Base-by-base conservation (phyloP, 2,329 filamentous ascomycete genomes). In the Cordyceps javanica region DNA sequence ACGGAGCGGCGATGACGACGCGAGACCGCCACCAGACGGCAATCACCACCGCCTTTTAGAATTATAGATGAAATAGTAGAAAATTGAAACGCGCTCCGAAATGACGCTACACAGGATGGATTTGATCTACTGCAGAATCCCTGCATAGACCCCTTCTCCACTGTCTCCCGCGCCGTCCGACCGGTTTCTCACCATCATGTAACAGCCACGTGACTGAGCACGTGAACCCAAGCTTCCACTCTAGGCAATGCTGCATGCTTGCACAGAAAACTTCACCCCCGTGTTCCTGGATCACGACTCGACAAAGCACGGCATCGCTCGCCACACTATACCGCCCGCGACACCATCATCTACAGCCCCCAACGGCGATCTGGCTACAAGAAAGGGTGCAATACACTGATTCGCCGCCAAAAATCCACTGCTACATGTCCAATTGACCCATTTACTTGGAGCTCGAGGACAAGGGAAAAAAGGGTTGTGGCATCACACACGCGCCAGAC, bases 191-290 rank as follows among this genome's bases (percentile, higher is more conserved):
- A n/a, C n/a, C n/a, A n/a, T n/a, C n/a, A n/a, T n/a, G n/a, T n/a
- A n/a, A n/a, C n/a, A n/a, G n/a, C n/a, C 55, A 58, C 55, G 55
- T 58, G 55, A 58, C 23, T 10, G 9, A 14, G n/a, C 55, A 58
- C 55, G 48, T 58, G 55, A 28, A 2, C n/a, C 1, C 10, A 23
- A 19, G 11, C 26, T 39, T 58, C 55, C 55, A 46, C 19, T 51
- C 48, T 58, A 53, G 55, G 55, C 39, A 58, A 52, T 58, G 36
- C 23, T 38, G 38, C 55, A 51, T 52, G 55, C 55, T 56, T 56
- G 44, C 48, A 51, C 48, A 51, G 55, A 58, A 58, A 58, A 58
- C 55, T 58, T 58, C 39, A 52, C 55, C 55, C 46, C 55, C 48
- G 48, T 51, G 55, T 44, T 38, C 23, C 23, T 51, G 48, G 38